Conservation (phyloP, 140 eudicot species). For the Eryngium alpinum region DNA sequence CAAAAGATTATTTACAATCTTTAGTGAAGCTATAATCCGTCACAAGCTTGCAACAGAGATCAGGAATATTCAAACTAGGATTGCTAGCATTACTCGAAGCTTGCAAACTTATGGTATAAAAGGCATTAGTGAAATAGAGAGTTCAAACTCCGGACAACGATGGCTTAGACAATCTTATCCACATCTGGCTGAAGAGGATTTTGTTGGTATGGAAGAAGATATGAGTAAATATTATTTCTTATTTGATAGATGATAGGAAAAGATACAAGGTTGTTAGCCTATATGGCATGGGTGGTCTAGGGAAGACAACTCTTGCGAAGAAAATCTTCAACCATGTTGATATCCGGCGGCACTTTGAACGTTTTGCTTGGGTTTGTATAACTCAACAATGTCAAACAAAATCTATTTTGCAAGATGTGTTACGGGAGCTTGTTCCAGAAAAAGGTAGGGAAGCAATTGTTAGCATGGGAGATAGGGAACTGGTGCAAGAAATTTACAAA, state of each 20-base stretch:
- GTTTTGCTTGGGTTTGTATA: slow-evolving; percentile 15
- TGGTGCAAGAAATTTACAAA: neutral
- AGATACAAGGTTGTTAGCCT: neutral
- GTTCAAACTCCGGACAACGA: neutral
- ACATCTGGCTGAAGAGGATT: neutral
- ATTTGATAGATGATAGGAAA: neutral
- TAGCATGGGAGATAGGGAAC: neutral
- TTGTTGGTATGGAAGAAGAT: neutral
- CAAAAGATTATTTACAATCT: too few relatives aligned
- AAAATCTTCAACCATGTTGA: neutral
- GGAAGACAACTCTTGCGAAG: slow-evolving; percentile 21
- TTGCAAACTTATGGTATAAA: neutral
- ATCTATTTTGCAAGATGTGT: neutral
- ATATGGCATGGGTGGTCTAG: slow-evolving; percentile 18
- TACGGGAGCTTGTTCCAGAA: neutral
- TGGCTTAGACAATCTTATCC: neutral
- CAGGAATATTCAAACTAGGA: neutral
- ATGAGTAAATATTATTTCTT: neutral
- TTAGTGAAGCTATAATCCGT: neutral
- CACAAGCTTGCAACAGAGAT: neutral
- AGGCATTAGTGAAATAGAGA: neutral
- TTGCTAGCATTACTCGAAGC: neutral
- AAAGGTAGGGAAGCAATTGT: neutral
- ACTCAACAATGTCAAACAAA: neutral
- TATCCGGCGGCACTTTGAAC: neutral